Conservation (phyloP, 306 rosid species). For the Trifolium pratense region DNA sequence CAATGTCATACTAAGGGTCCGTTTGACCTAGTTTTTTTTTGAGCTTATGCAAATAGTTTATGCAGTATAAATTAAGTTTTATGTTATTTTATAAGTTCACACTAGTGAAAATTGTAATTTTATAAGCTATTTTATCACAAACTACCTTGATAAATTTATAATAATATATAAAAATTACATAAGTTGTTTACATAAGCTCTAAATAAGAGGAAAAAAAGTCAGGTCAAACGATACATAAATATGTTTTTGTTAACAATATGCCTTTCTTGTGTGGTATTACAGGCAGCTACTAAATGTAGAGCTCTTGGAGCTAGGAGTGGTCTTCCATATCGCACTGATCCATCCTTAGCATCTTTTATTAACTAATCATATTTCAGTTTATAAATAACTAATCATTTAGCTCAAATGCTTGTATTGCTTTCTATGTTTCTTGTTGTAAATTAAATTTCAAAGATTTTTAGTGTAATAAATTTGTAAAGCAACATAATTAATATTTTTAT, state of each 20-base stretch:
- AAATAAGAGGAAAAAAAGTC: no score
- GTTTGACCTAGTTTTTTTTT: no score
- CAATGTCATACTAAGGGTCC: no score
- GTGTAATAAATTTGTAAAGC: constrained; percentile 3
- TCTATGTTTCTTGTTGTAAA: constrained; percentile 12
- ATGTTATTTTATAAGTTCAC: no score
- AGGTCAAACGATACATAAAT: neutral
- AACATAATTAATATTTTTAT: no score
- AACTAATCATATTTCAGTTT: neutral
- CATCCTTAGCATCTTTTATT: constrained; percentile 58
- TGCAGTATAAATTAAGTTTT: no score
- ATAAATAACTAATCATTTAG: neutral
- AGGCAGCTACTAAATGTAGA: constrained; percentile 89
- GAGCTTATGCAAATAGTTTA: no score
- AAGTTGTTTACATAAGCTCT: no score
- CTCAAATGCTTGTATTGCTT: neutral
- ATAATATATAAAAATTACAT: no score
- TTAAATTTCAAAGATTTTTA: neutral
- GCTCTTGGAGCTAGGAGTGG: constrained; percentile 86
- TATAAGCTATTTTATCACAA: no score
- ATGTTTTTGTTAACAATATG: constrained; percentile 7
- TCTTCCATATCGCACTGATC: constrained; percentile 70
- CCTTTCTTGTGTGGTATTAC: constrained; percentile 43
- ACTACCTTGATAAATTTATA: no score
- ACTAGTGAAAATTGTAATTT: no score